A percentile compares a stretch with the other conserved stretches of the same genome.
phyloP scores from a whole-genome alignment of 1,284 basidiomycete species.

The Cystobasidium slooffiae region DNA sequence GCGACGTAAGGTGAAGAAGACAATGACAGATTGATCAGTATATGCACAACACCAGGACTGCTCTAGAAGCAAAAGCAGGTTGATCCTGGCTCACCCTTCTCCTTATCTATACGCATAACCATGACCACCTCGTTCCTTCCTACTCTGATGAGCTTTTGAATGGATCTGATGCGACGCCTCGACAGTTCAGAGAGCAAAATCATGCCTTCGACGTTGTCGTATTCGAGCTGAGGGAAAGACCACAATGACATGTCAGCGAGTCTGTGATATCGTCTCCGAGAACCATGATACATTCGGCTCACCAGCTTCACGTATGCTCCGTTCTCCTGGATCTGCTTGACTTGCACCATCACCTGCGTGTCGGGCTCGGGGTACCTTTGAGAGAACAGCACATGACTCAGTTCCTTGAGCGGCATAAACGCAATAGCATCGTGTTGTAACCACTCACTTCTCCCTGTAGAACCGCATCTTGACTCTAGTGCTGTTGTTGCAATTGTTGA shows the following conservation, averaged over 20 bases:
- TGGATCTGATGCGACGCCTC: constrained; percentile 92
- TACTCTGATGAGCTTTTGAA: constrained; percentile 97
- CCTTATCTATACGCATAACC: constrained; percentile 96
- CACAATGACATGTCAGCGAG: background rate
- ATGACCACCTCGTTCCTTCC: constrained; percentile 99
- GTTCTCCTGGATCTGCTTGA: constrained; percentile 99
- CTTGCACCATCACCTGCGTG: constrained; percentile 98
- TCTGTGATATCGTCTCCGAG: background rate
- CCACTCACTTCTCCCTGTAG: constrained; percentile 75
- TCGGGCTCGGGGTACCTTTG: constrained; percentile 69
- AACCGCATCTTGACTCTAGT: constrained; percentile 67
- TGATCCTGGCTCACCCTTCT: too few relatives aligned
- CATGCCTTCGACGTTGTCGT: constrained; percentile 99
- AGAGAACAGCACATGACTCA: background rate
- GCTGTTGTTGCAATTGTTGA: constrained; percentile 13
- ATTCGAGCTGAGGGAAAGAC: constrained; percentile 75
- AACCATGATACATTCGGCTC: constrained; percentile 55
- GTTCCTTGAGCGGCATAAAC: background rate
- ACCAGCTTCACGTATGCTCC: constrained; percentile 98
- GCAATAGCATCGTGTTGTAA: background rate
- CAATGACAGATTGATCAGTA: background rate
- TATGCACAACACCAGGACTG: too few relatives aligned
- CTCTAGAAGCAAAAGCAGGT: too few relatives aligned
- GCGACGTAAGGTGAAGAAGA: constrained; percentile 10
- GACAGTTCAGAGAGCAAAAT: constrained; percentile 97